These are phyloP conservation scores for Fusarium sublunatum DNA, from an alignment of 2,329 filamentous ascomycete genomes.

Conservation along the genomic window DNA sequence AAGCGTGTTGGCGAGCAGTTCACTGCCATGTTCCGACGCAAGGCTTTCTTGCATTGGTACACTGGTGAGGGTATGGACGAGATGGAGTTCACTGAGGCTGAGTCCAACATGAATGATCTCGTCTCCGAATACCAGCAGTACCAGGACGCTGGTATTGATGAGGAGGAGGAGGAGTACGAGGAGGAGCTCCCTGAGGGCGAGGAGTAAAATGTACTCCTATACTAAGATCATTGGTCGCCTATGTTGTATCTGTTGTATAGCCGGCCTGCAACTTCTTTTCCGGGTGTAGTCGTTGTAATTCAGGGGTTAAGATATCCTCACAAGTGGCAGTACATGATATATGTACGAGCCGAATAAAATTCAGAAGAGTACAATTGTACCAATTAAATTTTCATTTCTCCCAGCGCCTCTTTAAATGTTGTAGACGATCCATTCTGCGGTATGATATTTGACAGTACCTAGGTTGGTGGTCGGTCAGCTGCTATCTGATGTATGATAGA, in stretches of 20 bases:
- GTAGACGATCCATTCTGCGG: neutral
- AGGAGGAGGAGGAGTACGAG: constrained; percentile 95
- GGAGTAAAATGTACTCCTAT: constrained; percentile 50
- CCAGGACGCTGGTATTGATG: constrained; percentile 97
- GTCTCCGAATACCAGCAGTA: constrained; percentile 99
- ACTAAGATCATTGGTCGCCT: constrained; percentile 24
- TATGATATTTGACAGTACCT: neutral
- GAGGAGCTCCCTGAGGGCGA: constrained; percentile 87
- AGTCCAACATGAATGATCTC: constrained; percentile 99
- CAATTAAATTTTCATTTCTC: constrained; percentile 20
- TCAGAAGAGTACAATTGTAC: constrained; percentile 49
- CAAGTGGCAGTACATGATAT: constrained; percentile 48
- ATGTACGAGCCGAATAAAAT: constrained; percentile 48
- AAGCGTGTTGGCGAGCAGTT: constrained; percentile 99
- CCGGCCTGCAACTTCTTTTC: constrained; percentile 50
- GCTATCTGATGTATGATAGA: neutral
- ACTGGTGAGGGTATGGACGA: constrained; percentile 99
- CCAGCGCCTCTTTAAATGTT: neutral
- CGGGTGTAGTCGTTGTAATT: constrained; percentile 49
- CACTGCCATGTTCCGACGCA: constrained; percentile 99
- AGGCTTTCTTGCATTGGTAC: constrained; percentile 99
- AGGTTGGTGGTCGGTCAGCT: constrained; percentile 3
- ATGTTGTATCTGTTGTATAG: constrained; percentile 37
- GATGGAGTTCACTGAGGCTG: constrained; percentile 99
- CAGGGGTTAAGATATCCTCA: constrained; percentile 56